Base-by-base conservation (phyloP, 2,329 filamentous ascomycete species). In the Xylaria sp. region DNA sequence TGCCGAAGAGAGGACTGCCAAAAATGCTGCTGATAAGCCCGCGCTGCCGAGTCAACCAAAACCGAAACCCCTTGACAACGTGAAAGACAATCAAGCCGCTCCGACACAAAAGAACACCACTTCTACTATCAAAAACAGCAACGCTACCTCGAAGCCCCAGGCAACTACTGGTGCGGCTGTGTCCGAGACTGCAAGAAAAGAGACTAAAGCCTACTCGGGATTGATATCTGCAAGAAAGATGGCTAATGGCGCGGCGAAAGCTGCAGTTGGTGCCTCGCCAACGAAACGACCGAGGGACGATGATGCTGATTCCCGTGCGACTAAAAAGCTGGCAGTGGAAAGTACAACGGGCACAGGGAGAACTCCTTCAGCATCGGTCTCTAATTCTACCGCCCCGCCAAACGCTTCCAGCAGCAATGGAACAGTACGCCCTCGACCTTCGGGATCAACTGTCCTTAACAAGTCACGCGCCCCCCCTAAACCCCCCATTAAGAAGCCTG, bases 381-480 rank as follows among this genome's bases (percentile, higher is more conserved):
- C 73, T 9, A 67, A 57, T 54, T 54, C 71, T 15, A 15, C 56
- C 0, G 28, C 65, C 15, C 25, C 64, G 2, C 55, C 60, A 6
- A 57, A 50, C 52, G n/a, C 71, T n/a, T 52, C 73, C 3, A 66
- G 73, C 13, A 66, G 72, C 8, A 68, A 70, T 12, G 60, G 66
- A 66, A 44, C 58, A 51, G 3, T 39, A 28, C 73, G 76, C 34
- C 50, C 73, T 51, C 67, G 80, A 74, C 70, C 75, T 72, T 48
- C 78, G 73, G 77, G 74, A 69, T 71, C 80, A 66, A 67, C 76
- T 72, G 76, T 89, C 7, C 84, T 86, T 18, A 86, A 83, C 23
- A 88, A 87, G 73, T 75, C 81, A 0, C 82, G 86, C 34, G 78
- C 82, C 0, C 73, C 81, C 13, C 71, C 80, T 3, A 88, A 87